These are phyloP conservation scores for Microbotryum intermedium DNA, from an alignment of 1,284 basidiomycete genomes.

Conservation along the genomic window DNA sequence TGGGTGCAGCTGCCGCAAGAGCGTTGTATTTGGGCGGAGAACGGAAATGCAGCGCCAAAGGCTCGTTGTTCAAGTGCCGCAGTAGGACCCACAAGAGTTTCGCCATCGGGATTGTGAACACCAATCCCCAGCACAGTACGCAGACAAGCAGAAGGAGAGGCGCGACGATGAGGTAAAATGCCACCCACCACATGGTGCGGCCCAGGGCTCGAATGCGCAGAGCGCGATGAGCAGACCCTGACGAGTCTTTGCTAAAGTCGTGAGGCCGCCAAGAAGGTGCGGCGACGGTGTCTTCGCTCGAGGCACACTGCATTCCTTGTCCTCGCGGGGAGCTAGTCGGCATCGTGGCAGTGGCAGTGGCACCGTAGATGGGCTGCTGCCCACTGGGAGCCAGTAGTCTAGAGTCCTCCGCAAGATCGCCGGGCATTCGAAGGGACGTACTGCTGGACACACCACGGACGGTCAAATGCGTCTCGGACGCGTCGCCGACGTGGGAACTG, in stretches of 20 bases:
- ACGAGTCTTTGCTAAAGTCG: slow-evolving; percentile 14
- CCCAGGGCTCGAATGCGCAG: slow-evolving; percentile 43
- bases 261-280: slow-evolving; percentile 2
- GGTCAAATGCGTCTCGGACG: too few relatives aligned
- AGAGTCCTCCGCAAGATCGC: too few relatives aligned
- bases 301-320: slow-evolving; percentile 3
- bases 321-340: neutral
- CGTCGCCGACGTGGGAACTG: too few relatives aligned
- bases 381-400: too few relatives aligned
- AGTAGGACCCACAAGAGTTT: slow-evolving; percentile 90
- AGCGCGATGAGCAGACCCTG: slow-evolving; percentile 18
- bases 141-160: slow-evolving; percentile 82
- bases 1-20: slow-evolving; percentile 17
- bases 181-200: slow-evolving; percentile 66
- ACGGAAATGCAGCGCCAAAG: slow-evolving; percentile 84
- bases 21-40: slow-evolving; percentile 52
- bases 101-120: slow-evolving; percentile 96
- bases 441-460: too few relatives aligned
- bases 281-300: slow-evolving; percentile 21
- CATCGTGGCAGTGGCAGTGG: neutral
- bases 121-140: slow-evolving; percentile 80
- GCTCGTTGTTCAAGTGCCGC: slow-evolving; percentile 69
- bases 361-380: slow-evolving; percentile 6
- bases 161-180: slow-evolving; percentile 66
- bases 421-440: too few relatives aligned